Evolutionary conservation across 1,284 basidiomycete genomes (phyloP), one percentile per base, ranked within the genome.

Genomic region (Pterulicium gracile): DNA sequence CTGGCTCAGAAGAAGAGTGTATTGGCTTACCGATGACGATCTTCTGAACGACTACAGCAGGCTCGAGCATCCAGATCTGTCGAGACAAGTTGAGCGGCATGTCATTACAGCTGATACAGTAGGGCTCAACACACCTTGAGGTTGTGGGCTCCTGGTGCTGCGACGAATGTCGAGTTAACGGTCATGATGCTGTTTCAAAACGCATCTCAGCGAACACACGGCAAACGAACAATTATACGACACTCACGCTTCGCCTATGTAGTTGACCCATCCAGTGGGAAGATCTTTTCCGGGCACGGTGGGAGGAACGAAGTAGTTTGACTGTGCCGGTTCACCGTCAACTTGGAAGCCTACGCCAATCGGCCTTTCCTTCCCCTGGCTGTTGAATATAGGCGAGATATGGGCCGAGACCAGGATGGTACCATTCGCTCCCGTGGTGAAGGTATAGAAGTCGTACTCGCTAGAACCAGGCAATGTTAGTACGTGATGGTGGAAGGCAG

Each of bases 371-470:
- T 61, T 58, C 1, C 72, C 75, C 41, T 75, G 63, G 13, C 71
- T 68, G 55, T 85, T 85, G 46, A 79, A 61, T 0, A 77, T 72
- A 0, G 81, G 79, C 0, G 79, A 73, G n/a, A 81, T 66, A 45
- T 68, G 65, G 4, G 73, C 63, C 3, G 67, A 76, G 17, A 77
- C 64, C n/a, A 61, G 60, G 24, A 69, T 57, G 32, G 68, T 75
- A 17, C 73, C 61, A 34, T 72, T 71, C 20, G 59, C 60, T 19
- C 58, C 55, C 10, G 63, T 66, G 58, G 75, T 70, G 64, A 79
- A 79, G 41, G 67, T 75, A 60, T 66, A 77, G 59, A 85, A 83
- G 57, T 82, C 79, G 58, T 84, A 84, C 60, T 76, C 72, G 20
- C 73, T 76, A 44, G 19, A 36, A 35, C 42, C 19, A 20, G 20